phyloP scores from a whole-genome alignment of 2,329 filamentous ascomycete species.

The Venturia carpophila region DNA sequence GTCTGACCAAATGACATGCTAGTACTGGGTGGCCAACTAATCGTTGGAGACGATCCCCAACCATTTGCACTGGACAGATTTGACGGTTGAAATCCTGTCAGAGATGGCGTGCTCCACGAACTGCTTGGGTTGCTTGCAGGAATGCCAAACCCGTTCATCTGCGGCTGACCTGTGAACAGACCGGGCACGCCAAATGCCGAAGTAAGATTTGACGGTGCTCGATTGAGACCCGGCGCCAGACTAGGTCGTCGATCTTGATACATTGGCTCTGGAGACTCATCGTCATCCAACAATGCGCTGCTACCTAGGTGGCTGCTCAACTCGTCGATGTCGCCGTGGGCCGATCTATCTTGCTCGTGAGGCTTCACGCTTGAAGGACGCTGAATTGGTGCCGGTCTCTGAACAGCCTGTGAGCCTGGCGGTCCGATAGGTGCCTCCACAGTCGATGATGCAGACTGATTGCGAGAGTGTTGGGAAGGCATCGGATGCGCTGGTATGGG shows the following conservation, averaged over 20 bases:
- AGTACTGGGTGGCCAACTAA: background rate
- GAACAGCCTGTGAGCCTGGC: constrained; percentile 59
- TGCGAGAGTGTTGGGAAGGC: constrained; percentile 54
- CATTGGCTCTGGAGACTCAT: constrained; percentile 52
- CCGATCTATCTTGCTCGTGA: constrained; percentile 39
- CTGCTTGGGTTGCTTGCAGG: constrained; percentile 8
- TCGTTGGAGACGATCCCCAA: constrained; percentile 10
- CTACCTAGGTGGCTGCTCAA: constrained; percentile 77
- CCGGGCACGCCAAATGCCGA: constrained; percentile 27
- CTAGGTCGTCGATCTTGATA: constrained; percentile 30
- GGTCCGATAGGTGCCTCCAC: constrained; percentile 49
- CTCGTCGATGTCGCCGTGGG: constrained; percentile 55
- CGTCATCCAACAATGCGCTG: constrained; percentile 73
- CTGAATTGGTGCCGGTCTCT: constrained; percentile 79
- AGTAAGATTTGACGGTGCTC: constrained; percentile 29
- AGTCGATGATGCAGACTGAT: constrained; percentile 58
- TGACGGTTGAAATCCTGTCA: background rate
- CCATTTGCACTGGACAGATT: background rate
- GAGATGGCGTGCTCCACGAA: constrained; percentile 9
- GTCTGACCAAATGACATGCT: constrained; percentile 1
- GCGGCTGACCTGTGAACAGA: constrained; percentile 11
- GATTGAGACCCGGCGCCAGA: constrained; percentile 27
- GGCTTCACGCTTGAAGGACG: constrained; percentile 67
- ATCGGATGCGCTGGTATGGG: background rate
- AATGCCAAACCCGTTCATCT: constrained; percentile 10